Evolutionary conservation across 306 rosid species (phyloP).

Genomic region (Glycyrrhiza uralensis): DNA sequence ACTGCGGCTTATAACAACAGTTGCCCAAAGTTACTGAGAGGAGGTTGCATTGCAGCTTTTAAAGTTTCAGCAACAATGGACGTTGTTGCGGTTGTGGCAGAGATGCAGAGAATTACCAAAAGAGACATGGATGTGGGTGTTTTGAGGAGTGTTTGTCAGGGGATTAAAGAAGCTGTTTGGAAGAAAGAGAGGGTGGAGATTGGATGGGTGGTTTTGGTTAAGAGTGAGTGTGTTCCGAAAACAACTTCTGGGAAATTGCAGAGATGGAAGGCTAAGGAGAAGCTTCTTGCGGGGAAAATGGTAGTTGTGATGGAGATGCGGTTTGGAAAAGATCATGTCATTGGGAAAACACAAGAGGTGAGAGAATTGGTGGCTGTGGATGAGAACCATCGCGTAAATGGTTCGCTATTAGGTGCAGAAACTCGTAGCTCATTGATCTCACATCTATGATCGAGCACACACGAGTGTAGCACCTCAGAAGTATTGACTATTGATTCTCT

Average conservation of each 20-base stretch:
- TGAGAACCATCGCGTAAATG: background rate
- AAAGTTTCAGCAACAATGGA: slow-evolving; percentile 6
- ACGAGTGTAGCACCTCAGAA: background rate
- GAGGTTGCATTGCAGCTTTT: slow-evolving; percentile 64
- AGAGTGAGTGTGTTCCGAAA: slow-evolving; percentile 57
- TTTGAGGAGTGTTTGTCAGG: slow-evolving; percentile 45
- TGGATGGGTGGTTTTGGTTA: slow-evolving; percentile 63
- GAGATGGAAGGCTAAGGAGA: slow-evolving; percentile 58
- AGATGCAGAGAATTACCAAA: slow-evolving; percentile 41
- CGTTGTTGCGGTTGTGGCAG: slow-evolving; percentile 53
- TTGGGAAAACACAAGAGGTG: background rate
- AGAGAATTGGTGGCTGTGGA: background rate
- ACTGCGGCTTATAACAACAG: slow-evolving; percentile 48
- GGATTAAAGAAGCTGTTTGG: slow-evolving; percentile 35
- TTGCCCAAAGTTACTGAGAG: slow-evolving; percentile 46
- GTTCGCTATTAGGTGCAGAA: slow-evolving; percentile 3
- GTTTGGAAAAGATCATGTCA: slow-evolving; percentile 29
- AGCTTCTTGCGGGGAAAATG: slow-evolving; percentile 49
- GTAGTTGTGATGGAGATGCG: slow-evolving; percentile 45
- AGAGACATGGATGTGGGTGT: slow-evolving; percentile 10
- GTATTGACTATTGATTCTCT: no score
- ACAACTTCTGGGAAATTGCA: slow-evolving; percentile 78
- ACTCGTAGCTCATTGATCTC: slow-evolving; percentile 33
- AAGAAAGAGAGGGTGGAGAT: slow-evolving; percentile 48
- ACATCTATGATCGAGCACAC: slow-evolving; percentile 37